phyloP scores from a whole-genome alignment of 2,329 filamentous ascomycete species.

The Penicillium psychrosexuale region DNA sequence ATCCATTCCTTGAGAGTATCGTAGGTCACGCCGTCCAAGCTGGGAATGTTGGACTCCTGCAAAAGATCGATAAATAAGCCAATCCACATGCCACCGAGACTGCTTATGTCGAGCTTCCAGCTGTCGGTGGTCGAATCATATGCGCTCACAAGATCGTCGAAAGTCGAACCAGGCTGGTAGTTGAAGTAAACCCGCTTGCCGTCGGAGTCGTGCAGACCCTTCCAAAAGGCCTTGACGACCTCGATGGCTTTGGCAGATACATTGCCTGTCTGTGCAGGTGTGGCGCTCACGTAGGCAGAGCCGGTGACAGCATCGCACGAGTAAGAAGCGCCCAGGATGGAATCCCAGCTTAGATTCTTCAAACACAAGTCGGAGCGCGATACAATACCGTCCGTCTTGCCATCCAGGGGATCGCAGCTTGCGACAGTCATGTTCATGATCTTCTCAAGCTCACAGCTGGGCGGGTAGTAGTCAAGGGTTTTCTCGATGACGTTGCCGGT shows the following conservation, averaged over 20 bases:
- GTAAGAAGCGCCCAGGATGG: constrained; percentile 46
- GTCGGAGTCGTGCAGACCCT: constrained; percentile 13
- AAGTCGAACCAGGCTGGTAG: constrained; percentile 13
- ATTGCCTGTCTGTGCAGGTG: constrained; percentile 13
- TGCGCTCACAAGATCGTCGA: constrained; percentile 11
- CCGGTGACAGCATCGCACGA: constrained; percentile 36
- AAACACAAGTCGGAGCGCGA: constrained; percentile 47
- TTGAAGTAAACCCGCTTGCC: constrained; percentile 14
- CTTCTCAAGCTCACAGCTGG: constrained; percentile 47
- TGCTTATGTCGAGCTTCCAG: constrained; percentile 15
- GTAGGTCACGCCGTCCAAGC: constrained; percentile 52
- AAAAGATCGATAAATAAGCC: constrained; percentile 9
- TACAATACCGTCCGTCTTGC: constrained; percentile 52
- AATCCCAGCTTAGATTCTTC: constrained; percentile 43
- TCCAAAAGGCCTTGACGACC: constrained; percentile 9
- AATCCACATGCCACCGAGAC: constrained; percentile 13
- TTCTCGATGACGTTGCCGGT: constrained; percentile 37
- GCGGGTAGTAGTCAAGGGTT: constrained; percentile 40
- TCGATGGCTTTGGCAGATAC: constrained; percentile 14
- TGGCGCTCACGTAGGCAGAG: constrained; percentile 4
- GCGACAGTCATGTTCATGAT: constrained; percentile 54
- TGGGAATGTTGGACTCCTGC: constrained; percentile 33
- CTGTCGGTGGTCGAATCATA: constrained; percentile 10
- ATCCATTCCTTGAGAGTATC: constrained; percentile 55
- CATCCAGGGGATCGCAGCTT: constrained; percentile 54